Conservation (phyloP, 495 filamentous ascomycete species). For the Entonaema liquescens region DNA sequence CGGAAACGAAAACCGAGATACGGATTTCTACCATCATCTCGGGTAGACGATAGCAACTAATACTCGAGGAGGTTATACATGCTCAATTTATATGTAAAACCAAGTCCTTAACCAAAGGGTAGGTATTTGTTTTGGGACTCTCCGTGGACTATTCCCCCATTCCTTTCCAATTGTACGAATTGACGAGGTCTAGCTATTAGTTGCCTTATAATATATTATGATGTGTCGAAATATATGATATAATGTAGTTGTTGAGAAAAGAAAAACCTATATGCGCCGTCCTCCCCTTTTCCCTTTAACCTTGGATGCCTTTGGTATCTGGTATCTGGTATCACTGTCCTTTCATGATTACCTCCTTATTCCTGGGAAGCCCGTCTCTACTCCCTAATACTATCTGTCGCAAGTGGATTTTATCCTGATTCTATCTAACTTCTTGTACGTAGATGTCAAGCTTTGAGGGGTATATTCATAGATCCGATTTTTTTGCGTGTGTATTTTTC, state of each 20-base stretch:
- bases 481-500: not conserved
- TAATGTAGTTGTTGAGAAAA: no score
- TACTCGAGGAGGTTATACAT: no score
- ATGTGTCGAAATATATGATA: not conserved
- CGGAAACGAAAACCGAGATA: no score
- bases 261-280: conserved; percentile 10
- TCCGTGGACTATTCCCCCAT: not conserved
- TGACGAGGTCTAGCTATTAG: not conserved
- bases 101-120: conserved; percentile 10
- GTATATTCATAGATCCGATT: not conserved
- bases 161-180: not conserved
- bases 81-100: not conserved
- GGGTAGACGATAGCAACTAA: not conserved
- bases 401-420: not conserved
- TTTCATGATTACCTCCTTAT: not conserved
- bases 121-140: conserved; percentile 13
- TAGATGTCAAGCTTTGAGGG: not conserved
- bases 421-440: not conserved
- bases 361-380: not conserved
- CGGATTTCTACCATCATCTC: no score
- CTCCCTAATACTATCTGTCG: not conserved
- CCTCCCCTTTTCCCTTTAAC: not conserved
- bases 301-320: not conserved
- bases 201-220: not conserved
- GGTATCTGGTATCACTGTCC: conserved; percentile 1